A percentile compares a stretch with the other conserved stretches of the same genome.
These are phyloP conservation scores for Epichloe coenophiala DNA, from an alignment of 2,329 filamentous ascomycete species.

Conservation along the genomic window DNA sequence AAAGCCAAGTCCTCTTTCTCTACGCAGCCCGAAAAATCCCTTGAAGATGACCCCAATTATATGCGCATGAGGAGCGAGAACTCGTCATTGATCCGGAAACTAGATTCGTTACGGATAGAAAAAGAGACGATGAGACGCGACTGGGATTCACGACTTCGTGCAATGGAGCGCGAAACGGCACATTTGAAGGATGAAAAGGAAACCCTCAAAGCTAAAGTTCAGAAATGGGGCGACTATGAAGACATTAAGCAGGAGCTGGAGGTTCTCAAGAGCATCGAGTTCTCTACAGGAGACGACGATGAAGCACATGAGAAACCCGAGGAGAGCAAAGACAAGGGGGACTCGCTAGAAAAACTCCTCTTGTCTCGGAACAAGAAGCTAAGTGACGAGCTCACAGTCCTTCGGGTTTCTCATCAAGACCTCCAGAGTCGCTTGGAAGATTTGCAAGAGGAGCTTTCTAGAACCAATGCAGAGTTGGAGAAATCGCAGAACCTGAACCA, in stretches of 20 bases:
- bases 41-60: conserved; percentile 84
- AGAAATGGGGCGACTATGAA: conserved; percentile 88
- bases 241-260: conserved; percentile 93
- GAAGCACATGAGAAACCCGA: conserved; percentile 35
- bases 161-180: conserved; percentile 65
- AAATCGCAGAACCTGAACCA: conserved; percentile 72
- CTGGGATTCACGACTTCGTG: conserved; percentile 60
- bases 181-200: conserved; percentile 72
- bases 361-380: conserved; percentile 94
- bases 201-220: conserved; percentile 62
- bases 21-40: conserved; percentile 42
- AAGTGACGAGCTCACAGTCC: conserved; percentile 79
- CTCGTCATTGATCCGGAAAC: conserved; percentile 74
- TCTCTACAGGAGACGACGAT: conserved; percentile 79
- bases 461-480: conserved; percentile 74
- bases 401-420: conserved; percentile 89
- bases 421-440: conserved; percentile 66
- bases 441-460: conserved; percentile 71
- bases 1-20: conserved; percentile 63
- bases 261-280: conserved; percentile 94
- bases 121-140: conserved; percentile 68
- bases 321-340: conserved; percentile 37
- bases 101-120: conserved; percentile 73
- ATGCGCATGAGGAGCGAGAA: conserved; percentile 87
- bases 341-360: conserved; percentile 81